Percentiles rank a stretch among this genome's conserved stretches.
Conservation (phyloP, 108 stramenopile species). For the Nitzschia sp. region DNA sequence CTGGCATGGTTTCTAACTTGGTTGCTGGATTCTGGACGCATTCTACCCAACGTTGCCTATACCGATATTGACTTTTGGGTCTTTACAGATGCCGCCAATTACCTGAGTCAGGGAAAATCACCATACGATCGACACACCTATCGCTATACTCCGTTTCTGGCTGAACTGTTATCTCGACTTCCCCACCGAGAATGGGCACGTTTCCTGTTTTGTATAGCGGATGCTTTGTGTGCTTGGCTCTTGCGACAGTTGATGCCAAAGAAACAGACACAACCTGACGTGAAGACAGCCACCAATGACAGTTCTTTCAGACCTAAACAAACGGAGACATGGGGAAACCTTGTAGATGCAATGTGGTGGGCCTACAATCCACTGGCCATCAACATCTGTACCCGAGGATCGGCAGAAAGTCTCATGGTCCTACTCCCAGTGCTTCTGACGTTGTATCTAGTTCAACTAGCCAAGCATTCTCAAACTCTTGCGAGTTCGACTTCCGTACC, state of each 20-base stretch:
- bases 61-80: constrained; percentile 90
- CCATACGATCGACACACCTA: constrained; percentile 96
- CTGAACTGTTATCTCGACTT: constrained; percentile 55
- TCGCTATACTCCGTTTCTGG: constrained; percentile 98
- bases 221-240: constrained; percentile 78
- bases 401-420: constrained; percentile 82
- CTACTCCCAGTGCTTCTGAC: constrained; percentile 81
- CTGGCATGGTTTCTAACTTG: constrained; percentile 59
- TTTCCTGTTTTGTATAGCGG: constrained; percentile 79
- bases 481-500: background rate
- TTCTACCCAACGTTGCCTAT: constrained; percentile 74
- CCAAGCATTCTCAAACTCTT: background rate
- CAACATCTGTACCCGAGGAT: constrained; percentile 92
- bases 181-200: constrained; percentile 52
- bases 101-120: constrained; percentile 56
- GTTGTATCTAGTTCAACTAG: constrained; percentile 40
- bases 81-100: constrained; percentile 76
- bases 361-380: constrained; percentile 90
- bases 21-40: constrained; percentile 63
- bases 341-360: constrained; percentile 76
- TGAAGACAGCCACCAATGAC: background rate
- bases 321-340: constrained; percentile 9
- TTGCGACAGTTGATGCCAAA: constrained; percentile 40
- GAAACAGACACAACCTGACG: constrained; percentile 7
- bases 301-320: background rate